Evolutionary conservation across 306 rosid genomes (phyloP).

Genomic region (Vigna reflexopilosa): DNA sequence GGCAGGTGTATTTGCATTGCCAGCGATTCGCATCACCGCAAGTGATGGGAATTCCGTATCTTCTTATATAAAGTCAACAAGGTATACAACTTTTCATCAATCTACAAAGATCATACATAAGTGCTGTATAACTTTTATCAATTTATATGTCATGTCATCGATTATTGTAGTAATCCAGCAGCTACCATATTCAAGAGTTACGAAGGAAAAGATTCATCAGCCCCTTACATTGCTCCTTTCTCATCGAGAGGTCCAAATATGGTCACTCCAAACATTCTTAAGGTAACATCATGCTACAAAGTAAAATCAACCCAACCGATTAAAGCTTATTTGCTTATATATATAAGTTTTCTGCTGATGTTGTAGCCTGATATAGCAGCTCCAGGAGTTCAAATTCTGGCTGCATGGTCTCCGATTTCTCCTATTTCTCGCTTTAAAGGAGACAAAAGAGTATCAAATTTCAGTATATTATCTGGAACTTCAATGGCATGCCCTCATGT

Average conservation of each 20-base stretch:
- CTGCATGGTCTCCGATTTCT: slow-evolving; percentile 42
- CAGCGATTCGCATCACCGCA: slow-evolving; percentile 21
- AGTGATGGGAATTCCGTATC: slow-evolving; percentile 13
- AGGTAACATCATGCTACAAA: background rate
- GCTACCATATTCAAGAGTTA: slow-evolving; percentile 46
- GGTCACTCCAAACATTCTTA: background rate
- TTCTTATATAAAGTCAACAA: slow-evolving; percentile 30
- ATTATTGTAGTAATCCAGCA: slow-evolving; percentile 39
- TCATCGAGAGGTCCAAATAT: slow-evolving; percentile 34
- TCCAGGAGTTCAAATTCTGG: slow-evolving; percentile 52
- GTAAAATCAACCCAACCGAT: background rate
- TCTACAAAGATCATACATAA: background rate
- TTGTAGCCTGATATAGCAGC: slow-evolving; percentile 59
- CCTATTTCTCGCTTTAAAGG: slow-evolving; percentile 5
- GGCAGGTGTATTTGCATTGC: slow-evolving; percentile 16
- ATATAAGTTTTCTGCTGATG: background rate
- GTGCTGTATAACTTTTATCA: too few relatives aligned
- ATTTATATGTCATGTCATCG: background rate
- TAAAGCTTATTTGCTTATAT: background rate
- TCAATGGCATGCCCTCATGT: slow-evolving; percentile 64
- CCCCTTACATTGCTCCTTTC: slow-evolving; percentile 48
- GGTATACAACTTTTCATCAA: background rate
- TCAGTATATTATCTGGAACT: slow-evolving; percentile 41
- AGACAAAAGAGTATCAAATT: slow-evolving; percentile 17
- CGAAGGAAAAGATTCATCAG: slow-evolving; percentile 33